Evolutionary conservation across 2,329 filamentous ascomycete species (phyloP), one percentile per base, ranked within the genome.

Genomic region (Curvularia spicifera): DNA sequence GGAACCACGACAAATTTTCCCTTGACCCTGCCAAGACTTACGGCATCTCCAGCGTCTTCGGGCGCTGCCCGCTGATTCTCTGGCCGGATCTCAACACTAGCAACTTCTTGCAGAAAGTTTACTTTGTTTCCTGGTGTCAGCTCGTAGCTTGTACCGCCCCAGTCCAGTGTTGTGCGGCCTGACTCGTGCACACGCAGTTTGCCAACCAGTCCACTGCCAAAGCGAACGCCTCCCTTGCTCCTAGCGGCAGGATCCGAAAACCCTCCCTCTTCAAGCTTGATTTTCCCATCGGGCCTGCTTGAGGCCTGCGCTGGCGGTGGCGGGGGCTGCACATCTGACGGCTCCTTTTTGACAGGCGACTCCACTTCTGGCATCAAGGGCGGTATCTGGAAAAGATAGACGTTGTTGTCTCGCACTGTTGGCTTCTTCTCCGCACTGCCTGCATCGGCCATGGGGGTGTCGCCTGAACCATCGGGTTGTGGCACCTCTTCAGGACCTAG

Each of bases 381-480:
- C 12, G 87, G 87, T 66, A 89, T 83, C 71, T 89, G 87, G 71
- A 89, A 85, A 51, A 88, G 79, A 70, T 88, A 88, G 52, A 87
- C 79, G 56, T 83, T 82, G 53, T 86, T 83, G 35, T 83, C 76
- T 78, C 81, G 66, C 1, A 70, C 78, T 67, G 62, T 71, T 7
- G 60, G 51, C 50, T 68, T 70, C 28, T 66, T 67, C 18, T 53
- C 57, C 22, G 59, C 44, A 10, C 51, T 57, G 35, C 61, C 67
- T 39, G 63, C 68, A 10, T 68, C 66, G 10, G 61, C 57, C 78
- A 81, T 80, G 6, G 63, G 57, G 5, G 71, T 70, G 56, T 83
- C 80, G 55, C 79, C 81, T 24, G 80, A 72, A 4, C 63, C 66
- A 59, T 83, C 80, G 28, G 63, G 54, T 18, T 72, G 57, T 44